Conservation (phyloP, 1,139 yeast species). For the Suhomyces yuchorum region DNA sequence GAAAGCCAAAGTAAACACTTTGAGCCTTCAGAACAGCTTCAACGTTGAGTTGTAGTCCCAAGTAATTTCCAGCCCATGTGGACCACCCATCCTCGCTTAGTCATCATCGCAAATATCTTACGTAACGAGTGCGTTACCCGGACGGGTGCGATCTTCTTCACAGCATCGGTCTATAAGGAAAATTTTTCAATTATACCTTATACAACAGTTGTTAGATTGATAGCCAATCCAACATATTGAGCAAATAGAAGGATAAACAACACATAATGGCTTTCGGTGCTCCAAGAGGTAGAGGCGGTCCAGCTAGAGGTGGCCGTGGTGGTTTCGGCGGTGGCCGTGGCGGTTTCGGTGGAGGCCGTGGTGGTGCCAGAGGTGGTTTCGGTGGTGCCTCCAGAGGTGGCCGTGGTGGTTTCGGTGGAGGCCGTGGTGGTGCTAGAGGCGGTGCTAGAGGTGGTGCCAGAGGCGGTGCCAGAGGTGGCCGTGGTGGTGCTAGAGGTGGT, state of each 20-base stretch:
- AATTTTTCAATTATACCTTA: conserved; percentile 13
- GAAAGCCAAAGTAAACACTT: neutral
- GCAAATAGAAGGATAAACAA: conserved; percentile 11
- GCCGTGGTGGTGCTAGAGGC: conserved; percentile 45
- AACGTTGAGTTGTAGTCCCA: neutral
- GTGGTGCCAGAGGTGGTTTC: conserved; percentile 35
- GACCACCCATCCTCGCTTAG: neutral
- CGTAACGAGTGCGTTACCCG: conserved; percentile 25
- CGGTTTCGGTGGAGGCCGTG: conserved; percentile 47
- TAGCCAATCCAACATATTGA: conserved; percentile 9
- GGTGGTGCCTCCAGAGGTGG: conserved; percentile 37
- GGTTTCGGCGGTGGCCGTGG: conserved; percentile 46
- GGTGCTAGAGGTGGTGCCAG: conserved; percentile 49
- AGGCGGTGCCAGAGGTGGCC: conserved; percentile 63
- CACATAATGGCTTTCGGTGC: conserved; percentile 38
- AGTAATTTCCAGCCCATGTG: neutral
- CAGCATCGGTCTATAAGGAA: conserved; percentile 15
- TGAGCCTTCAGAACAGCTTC: neutral
- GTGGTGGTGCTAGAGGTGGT: conserved; percentile 81
- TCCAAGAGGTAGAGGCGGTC: conserved; percentile 33
- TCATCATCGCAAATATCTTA: conserved; percentile 13
- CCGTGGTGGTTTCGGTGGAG: conserved; percentile 43
- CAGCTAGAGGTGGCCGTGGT: conserved; percentile 25
- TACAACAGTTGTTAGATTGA: conserved; percentile 14
- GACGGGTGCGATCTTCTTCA: conserved; percentile 14